phyloP scores from a whole-genome alignment of 2,329 filamentous ascomycete species.

The Samsoniella hepiali region DNA sequence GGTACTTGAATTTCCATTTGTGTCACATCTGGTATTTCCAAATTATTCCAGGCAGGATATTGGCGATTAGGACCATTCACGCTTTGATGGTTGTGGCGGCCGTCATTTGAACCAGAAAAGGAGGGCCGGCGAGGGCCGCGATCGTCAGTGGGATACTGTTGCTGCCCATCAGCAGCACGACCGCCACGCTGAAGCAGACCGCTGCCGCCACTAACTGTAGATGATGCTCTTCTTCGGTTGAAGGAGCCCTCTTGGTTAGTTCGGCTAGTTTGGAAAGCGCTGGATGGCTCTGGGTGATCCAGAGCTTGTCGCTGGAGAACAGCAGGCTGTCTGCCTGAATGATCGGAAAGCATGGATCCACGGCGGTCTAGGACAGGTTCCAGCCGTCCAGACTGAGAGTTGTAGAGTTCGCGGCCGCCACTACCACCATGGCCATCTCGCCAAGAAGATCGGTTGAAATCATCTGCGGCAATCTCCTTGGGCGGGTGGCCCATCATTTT shows the following conservation, averaged over 20 bases:
- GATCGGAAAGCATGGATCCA: constrained; percentile 64
- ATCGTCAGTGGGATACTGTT: constrained; percentile 38
- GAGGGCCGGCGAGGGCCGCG: constrained; percentile 47
- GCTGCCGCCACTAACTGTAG: constrained; percentile 86
- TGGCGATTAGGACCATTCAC: constrained; percentile 29
- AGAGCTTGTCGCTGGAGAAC: constrained; percentile 71
- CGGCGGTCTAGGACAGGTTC: constrained; percentile 82
- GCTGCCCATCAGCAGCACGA: constrained; percentile 43
- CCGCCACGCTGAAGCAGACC: constrained; percentile 59
- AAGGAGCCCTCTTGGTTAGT: constrained; percentile 65
- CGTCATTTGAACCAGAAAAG: constrained; percentile 48
- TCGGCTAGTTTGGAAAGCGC: constrained; percentile 79
- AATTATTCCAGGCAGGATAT: constrained; percentile 30
- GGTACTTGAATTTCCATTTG: constrained; percentile 28
- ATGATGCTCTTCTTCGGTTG: constrained; percentile 77
- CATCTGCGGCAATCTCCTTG: constrained; percentile 89
- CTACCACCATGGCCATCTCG: constrained; percentile 60
- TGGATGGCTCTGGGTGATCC: constrained; percentile 73
- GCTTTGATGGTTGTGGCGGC: constrained; percentile 44
- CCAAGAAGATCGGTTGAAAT: constrained; percentile 83
- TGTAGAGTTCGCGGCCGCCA: constrained; percentile 75
- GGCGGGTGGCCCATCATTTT: constrained; percentile 52
- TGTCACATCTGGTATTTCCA: constrained; percentile 18
- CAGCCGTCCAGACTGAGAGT: constrained; percentile 91
- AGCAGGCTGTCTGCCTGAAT: constrained; percentile 66